phyloP scores from a whole-genome alignment of 2,329 filamentous ascomycete genomes.

The Alternaria novae-zelandiae region DNA sequence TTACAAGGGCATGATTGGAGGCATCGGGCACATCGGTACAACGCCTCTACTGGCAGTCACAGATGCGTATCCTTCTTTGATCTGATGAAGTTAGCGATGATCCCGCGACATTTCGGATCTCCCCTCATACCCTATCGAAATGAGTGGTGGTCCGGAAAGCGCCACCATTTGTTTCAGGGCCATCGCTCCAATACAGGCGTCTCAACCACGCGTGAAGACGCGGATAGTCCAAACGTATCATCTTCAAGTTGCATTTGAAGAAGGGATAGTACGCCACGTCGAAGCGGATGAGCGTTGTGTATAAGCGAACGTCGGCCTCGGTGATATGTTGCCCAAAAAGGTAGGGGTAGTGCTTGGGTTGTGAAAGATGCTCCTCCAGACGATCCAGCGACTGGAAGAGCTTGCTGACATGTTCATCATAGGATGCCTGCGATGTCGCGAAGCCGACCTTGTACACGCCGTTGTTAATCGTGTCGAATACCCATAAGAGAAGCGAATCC shows the following conservation, averaged over 20 bases:
- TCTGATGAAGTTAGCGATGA: conserved; percentile 24
- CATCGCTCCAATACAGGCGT: conserved; percentile 77
- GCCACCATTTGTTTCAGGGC: conserved; percentile 32
- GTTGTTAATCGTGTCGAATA: conserved; percentile 68
- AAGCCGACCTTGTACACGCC: conserved; percentile 72
- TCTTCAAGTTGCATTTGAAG: conserved; percentile 80
- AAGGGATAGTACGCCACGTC: conserved; percentile 59
- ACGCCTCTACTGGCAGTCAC: conserved; percentile 31
- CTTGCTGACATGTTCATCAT: conserved; percentile 73
- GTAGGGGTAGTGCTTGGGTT: conserved; percentile 63
- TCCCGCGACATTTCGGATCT: neutral
- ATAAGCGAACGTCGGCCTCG: conserved; percentile 57
- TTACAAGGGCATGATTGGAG: conserved; percentile 27
- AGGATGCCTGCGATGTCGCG: conserved; percentile 81
- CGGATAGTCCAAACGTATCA: conserved; percentile 85
- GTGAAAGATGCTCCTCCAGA: conserved; percentile 72
- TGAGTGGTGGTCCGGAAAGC: conserved; percentile 38
- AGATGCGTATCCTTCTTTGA: conserved; percentile 37
- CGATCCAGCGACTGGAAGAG: conserved; percentile 81
- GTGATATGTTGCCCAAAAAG: conserved; percentile 71
- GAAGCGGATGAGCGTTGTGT: conserved; percentile 66
- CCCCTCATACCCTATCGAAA: conserved; percentile 32
- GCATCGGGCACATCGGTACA: conserved; percentile 28
- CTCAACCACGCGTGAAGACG: conserved; percentile 80
- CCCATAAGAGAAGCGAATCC: conserved; percentile 80